A percentile compares a stretch with the other conserved stretches of the same genome.
These are phyloP conservation scores for Trichosanthes truncata DNA, from an alignment of 306 rosid species.

Conservation along the genomic window DNA sequence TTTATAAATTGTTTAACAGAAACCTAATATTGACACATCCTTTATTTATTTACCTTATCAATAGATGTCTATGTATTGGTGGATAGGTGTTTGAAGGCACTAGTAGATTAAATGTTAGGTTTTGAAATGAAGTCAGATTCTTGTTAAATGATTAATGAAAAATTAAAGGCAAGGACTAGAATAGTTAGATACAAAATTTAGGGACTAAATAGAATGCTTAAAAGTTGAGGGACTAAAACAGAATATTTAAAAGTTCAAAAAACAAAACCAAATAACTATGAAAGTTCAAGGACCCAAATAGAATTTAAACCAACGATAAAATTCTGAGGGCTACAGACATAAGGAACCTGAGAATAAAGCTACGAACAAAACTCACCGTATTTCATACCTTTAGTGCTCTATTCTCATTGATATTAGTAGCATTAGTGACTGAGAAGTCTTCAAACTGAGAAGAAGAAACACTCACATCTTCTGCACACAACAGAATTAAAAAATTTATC, in stretches of 20 bases:
- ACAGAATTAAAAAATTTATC: neutral
- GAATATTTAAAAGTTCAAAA: neutral
- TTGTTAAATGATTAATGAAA: neutral
- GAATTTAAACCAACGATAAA: neutral
- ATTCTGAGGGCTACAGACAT: neutral
- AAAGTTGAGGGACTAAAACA: neutral
- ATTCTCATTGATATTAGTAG: conserved; percentile 18
- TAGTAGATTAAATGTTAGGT: neutral
- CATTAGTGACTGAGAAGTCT: conserved; percentile 42
- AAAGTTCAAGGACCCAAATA: neutral
- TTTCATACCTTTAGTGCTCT: conserved; percentile 57
- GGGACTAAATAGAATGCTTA: neutral
- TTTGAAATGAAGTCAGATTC: too few species aligned
- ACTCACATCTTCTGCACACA: conserved; percentile 31
- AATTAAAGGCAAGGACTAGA: neutral
- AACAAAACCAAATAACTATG: neutral
- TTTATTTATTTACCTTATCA: neutral
- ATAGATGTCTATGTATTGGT: neutral
- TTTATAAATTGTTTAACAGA: neutral
- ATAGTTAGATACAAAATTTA: neutral
- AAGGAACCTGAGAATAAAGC: neutral
- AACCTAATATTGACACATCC: neutral
- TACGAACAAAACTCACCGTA: neutral
- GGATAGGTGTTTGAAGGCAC: neutral
- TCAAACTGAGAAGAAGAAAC: conserved; percentile 40